Evolutionary conservation across 2,329 filamentous ascomycete species (phyloP).

Genomic region (Emmonsia crescens): DNA sequence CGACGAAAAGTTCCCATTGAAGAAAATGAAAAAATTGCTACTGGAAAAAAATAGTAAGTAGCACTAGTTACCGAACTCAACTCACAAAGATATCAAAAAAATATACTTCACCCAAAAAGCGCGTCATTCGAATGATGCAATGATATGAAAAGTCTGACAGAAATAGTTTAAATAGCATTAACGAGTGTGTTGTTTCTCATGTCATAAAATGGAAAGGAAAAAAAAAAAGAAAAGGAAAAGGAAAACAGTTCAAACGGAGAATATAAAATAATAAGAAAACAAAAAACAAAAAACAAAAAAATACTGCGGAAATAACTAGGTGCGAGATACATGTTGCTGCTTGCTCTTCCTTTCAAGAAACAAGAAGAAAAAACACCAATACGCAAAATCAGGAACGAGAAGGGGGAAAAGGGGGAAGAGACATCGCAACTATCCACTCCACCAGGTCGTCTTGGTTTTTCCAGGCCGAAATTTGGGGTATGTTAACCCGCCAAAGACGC

Average conservation of each 20-base stretch:
- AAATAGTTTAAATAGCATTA: background rate
- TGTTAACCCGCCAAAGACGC: slow-evolving; percentile 5
- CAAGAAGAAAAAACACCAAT: slow-evolving; percentile 1
- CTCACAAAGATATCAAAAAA: background rate
- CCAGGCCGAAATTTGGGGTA: slow-evolving; percentile 6
- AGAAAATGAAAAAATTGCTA: too few species aligned
- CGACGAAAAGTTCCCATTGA: too few species aligned
- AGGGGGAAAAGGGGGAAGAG: background rate
- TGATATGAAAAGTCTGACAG: background rate
- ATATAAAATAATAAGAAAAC: background rate
- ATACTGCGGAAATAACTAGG: background rate
- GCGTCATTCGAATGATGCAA: background rate
- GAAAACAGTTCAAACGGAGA: background rate
- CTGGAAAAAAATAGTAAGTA: too few species aligned
- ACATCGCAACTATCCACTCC: slow-evolving; percentile 5
- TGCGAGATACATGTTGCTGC: background rate
- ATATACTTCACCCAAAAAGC: too few species aligned
- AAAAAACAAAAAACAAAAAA: background rate
- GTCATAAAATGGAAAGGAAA: background rate
- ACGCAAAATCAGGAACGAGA: background rate
- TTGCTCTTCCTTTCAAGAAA: background rate
- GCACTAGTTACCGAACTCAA: background rate
- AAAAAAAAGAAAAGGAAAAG: background rate
- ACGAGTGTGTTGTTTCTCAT: background rate
- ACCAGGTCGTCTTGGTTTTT: slow-evolving; percentile 7